Base-by-base conservation (phyloP, 768 basidiomycete species). In the Lentinus brumalis region DNA sequence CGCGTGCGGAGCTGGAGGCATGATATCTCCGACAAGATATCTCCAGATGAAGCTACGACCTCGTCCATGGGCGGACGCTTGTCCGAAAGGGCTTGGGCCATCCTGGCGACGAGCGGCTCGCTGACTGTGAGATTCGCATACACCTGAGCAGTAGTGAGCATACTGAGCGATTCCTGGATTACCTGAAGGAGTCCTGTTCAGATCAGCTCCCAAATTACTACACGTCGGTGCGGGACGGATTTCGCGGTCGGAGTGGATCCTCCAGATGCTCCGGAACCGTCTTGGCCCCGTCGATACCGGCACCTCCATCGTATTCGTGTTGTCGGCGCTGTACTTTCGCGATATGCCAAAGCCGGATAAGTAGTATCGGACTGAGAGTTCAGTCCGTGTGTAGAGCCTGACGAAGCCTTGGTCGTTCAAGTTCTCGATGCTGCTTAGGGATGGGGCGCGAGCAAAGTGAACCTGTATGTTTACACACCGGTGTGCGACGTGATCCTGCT, bases 401-500 rank as follows among this genome's bases (percentile, higher is more conserved):
- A 62, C 66, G 2, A 12, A 4, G 5, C 64, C 47, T 6, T n/a
- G 51, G 11, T 46, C 29, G 44, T 67, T 61, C 12, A 29, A 35
- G 16, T 31, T 62, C 5, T 12, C 8, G 15, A 11, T 3, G 41
- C 50, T 7, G 12, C 6, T 4, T 11, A 26, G 7, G 65, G 66
- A 46, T 72, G 71, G 38, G 31, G 35, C 35, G 35, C 11, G 35
- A 35, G 7, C 35, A 11, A 11, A 35, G 11, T 11, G 21, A 69
- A 57, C 7, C 58, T 62, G 56, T 39, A 21, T 4, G 35, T 35
- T 7, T 35, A 4, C 5, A 18, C 18, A 78, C 78, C 74, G 58
- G 55, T 79, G 78, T 9, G 77, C 78, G 1, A 78, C 65, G n/a
- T 67, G 64, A 39, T 77, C 67, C 2, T 65, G 56, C 58, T 80